Percentiles rank a stretch among this genome's conserved stretches.
phyloP scores from a whole-genome alignment of 192 early-diverging fungal species.

The Backusella circina region DNA sequence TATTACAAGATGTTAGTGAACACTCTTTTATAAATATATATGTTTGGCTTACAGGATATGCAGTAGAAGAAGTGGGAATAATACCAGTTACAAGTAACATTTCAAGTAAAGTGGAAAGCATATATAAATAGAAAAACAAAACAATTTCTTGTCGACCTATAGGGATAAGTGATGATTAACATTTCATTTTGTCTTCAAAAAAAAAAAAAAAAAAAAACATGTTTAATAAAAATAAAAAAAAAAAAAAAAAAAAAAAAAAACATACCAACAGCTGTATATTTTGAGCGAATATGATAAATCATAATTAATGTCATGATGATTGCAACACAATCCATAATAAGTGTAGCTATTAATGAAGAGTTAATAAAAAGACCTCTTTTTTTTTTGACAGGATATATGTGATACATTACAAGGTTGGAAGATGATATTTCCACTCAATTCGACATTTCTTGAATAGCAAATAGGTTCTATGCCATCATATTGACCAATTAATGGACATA shows the following conservation, averaged over 20 bases:
- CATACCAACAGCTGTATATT: slow-evolving; percentile 98
- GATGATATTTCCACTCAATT: slow-evolving; percentile 78
- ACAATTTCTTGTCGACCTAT: slow-evolving; percentile 95
- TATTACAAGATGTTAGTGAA: slow-evolving; percentile 11
- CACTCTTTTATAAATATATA: not conserved
- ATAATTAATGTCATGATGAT: slow-evolving; percentile 96
- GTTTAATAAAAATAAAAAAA: not conserved
- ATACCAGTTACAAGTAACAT: slow-evolving; percentile 91
- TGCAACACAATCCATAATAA: slow-evolving; percentile 90
- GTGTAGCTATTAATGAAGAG: slow-evolving; percentile 55
- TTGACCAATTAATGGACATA: slow-evolving; percentile 87
- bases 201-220: not conserved
- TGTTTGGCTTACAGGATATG: slow-evolving; percentile 55
- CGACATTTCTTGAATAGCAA: slow-evolving; percentile 96
- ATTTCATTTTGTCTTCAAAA: not conserved
- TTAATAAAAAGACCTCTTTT: not conserved
- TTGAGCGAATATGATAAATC: slow-evolving; percentile 97
- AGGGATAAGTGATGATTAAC: not conserved
- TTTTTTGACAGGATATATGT: not conserved
- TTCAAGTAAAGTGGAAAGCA: slow-evolving; percentile 80
- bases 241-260: not conserved
- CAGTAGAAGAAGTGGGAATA: slow-evolving; percentile 74
- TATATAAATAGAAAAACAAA: slow-evolving; percentile 97
- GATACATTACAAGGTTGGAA: slow-evolving; percentile 77
- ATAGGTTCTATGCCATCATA: slow-evolving; percentile 73